These are phyloP conservation scores for Paraconiothyrium brasiliense DNA, from an alignment of 2,329 filamentous ascomycete genomes.

Conservation along the genomic window DNA sequence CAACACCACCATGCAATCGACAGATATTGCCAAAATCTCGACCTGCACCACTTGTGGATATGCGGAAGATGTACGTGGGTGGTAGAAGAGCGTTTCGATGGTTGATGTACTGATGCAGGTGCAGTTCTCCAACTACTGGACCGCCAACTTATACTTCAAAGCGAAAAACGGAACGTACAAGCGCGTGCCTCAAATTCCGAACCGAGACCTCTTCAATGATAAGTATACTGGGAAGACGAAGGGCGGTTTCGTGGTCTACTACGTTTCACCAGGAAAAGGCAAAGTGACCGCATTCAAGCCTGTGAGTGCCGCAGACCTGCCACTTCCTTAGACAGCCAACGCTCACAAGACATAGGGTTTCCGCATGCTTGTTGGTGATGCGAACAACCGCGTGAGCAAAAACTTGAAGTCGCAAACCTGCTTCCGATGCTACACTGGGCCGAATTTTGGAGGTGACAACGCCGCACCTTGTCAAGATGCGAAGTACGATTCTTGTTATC, in stretches of 20 bases:
- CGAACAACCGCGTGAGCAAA: slow-evolving; percentile 27
- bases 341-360: slow-evolving; percentile 9
- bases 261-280: slow-evolving; percentile 53
- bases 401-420: slow-evolving; percentile 50
- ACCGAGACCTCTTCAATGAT: slow-evolving; percentile 47
- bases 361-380: slow-evolving; percentile 54
- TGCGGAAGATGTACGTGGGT: slow-evolving; percentile 47
- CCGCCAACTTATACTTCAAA: slow-evolving; percentile 41
- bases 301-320: slow-evolving; percentile 11
- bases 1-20: slow-evolving; percentile 55
- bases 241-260: slow-evolving; percentile 59
- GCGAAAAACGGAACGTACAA: slow-evolving; percentile 50
- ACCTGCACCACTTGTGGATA: slow-evolving; percentile 58
- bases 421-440: slow-evolving; percentile 57
- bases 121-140: slow-evolving; percentile 45
- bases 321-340: not conserved
- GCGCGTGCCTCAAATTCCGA: slow-evolving; percentile 46
- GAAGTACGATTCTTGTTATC: slow-evolving; percentile 15
- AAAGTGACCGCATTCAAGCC: slow-evolving; percentile 56
- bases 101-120: not conserved
- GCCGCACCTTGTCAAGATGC: slow-evolving; percentile 35
- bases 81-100: not conserved
- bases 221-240: slow-evolving; percentile 43
- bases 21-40: slow-evolving; percentile 39
- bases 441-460: slow-evolving; percentile 57